Percentiles rank a stretch among this genome's conserved stretches.
These are phyloP conservation scores for Athelia sp. DNA, from an alignment of 1,284 basidiomycete species.

Conservation along the genomic window DNA sequence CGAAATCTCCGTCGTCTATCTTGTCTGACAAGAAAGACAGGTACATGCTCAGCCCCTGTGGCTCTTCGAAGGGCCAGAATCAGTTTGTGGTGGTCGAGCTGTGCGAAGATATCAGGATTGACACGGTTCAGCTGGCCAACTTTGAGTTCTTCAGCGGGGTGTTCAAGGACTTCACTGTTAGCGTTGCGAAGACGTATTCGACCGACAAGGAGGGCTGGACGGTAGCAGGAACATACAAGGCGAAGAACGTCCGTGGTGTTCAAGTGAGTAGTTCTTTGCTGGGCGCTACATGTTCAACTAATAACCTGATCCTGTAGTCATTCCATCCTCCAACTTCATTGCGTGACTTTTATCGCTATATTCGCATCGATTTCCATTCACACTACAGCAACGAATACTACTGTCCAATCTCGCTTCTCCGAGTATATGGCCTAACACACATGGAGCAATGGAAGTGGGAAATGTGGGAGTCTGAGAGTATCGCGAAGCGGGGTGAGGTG, in stretches of 20 bases:
- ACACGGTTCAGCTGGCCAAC: constrained; percentile 94
- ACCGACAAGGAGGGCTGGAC: constrained; percentile 67
- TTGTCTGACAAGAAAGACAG: constrained; percentile 88
- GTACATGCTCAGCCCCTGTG: constrained; percentile 97
- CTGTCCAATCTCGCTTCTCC: constrained; percentile 89
- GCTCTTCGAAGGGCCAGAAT: constrained; percentile 38
- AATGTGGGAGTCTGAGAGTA: constrained; percentile 65
- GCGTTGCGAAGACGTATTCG: constrained; percentile 73
- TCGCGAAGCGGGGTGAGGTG: constrained; percentile 31
- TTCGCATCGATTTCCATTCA: constrained; percentile 92
- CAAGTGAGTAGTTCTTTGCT: constrained; percentile 58
- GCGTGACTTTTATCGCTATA: constrained; percentile 86
- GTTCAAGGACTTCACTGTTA: constrained; percentile 88
- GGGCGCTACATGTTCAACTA: background rate
- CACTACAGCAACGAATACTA: constrained; percentile 96
- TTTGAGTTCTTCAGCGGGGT: constrained; percentile 98
- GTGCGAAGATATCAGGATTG: constrained; percentile 95
- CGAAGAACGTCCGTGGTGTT: constrained; percentile 88
- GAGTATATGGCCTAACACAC: constrained; percentile 95
- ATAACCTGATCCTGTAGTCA: constrained; percentile 37
- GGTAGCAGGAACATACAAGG: constrained; percentile 72
- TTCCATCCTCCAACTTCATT: constrained; percentile 70
- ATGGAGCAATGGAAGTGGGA: constrained; percentile 96
- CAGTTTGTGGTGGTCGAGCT: constrained; percentile 95
- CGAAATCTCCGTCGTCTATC: constrained; percentile 83